phyloP scores from a whole-genome alignment of 75 land plant species.

The Sequoiadendron giganteum region DNA sequence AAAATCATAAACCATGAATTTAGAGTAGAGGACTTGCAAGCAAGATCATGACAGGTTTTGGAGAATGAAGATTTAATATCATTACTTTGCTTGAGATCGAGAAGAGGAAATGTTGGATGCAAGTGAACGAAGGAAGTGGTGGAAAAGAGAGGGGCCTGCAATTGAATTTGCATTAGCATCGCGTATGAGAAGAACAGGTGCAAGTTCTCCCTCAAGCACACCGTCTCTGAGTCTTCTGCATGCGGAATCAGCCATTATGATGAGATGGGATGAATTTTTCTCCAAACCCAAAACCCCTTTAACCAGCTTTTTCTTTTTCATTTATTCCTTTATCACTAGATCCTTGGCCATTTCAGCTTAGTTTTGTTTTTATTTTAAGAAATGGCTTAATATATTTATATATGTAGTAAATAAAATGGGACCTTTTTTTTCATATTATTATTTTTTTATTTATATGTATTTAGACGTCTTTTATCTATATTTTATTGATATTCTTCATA shows the following conservation, averaged over 20 bases:
- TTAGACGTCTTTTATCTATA: too few species aligned
- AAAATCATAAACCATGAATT: conserved; percentile 1
- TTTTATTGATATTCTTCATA: too few species aligned
- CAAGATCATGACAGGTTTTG: not conserved
- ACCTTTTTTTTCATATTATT: too few species aligned
- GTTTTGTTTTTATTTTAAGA: too few species aligned
- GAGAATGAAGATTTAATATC: not conserved
- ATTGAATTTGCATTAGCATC: conserved; percentile 39
- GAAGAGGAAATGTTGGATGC: conserved; percentile 43
- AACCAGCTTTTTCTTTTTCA: too few species aligned
- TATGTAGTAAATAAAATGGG: too few species aligned
- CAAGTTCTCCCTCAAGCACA: conserved; percentile 66
- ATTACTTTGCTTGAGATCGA: conserved; percentile 66
- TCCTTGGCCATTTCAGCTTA: too few species aligned
- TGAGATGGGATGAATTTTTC: not conserved
- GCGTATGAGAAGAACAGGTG: conserved; percentile 66
- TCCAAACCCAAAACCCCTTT: not conserved
- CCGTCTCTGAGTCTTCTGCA: conserved; percentile 71
- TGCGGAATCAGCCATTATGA: conserved; percentile 60
- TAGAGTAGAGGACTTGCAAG: not conserved
- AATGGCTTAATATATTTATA: too few species aligned
- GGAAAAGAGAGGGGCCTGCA: conserved; percentile 41
- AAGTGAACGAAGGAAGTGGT: conserved; percentile 51
- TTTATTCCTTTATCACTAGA: too few species aligned
- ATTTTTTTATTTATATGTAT: too few species aligned